These are phyloP conservation scores for Hypholoma sublateritium DNA, from an alignment of 768 basidiomycete genomes.

Conservation along the genomic window DNA sequence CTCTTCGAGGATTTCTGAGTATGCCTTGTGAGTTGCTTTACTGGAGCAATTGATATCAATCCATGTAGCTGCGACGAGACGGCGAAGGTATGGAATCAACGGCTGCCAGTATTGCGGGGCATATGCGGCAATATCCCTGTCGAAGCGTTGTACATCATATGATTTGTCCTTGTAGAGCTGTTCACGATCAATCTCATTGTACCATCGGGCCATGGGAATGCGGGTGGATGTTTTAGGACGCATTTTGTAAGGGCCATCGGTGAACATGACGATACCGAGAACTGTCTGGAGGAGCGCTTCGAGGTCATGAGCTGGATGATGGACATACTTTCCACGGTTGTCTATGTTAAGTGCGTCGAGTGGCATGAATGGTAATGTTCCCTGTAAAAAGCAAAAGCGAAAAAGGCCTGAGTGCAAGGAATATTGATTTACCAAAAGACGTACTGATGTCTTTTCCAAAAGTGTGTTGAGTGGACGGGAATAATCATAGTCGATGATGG, in stretches of 20 bases:
- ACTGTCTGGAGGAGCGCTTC: constrained; percentile 9
- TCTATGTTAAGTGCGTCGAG: constrained; percentile 4
- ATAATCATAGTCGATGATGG: constrained; percentile 12
- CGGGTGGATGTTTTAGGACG: constrained; percentile 4
- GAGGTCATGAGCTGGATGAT: constrained; percentile 11
- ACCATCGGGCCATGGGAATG: constrained; percentile 10
- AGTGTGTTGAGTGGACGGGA: constrained; percentile 1
- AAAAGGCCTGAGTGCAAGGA: constrained; percentile 4
- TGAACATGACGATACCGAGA: constrained; percentile 9
- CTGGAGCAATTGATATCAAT: not conserved
- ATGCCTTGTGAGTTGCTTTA: not conserved
- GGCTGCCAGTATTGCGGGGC: not conserved
- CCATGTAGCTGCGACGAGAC: not conserved
- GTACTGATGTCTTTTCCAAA: constrained; percentile 11
- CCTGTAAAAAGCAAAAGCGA: constrained; percentile 7
- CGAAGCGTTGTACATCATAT: not conserved
- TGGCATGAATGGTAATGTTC: constrained; percentile 14
- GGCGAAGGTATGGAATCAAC: not conserved
- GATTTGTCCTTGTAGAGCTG: not conserved
- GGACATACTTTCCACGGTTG: constrained; percentile 4
- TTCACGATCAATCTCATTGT: not conserved
- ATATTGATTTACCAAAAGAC: constrained; percentile 1
- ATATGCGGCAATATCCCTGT: not conserved
- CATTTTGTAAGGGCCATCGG: constrained; percentile 5
- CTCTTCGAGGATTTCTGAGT: not conserved